These are phyloP conservation scores for Cladophialophora psammophila DNA, from an alignment of 2,329 filamentous ascomycete species.

Conservation along the genomic window DNA sequence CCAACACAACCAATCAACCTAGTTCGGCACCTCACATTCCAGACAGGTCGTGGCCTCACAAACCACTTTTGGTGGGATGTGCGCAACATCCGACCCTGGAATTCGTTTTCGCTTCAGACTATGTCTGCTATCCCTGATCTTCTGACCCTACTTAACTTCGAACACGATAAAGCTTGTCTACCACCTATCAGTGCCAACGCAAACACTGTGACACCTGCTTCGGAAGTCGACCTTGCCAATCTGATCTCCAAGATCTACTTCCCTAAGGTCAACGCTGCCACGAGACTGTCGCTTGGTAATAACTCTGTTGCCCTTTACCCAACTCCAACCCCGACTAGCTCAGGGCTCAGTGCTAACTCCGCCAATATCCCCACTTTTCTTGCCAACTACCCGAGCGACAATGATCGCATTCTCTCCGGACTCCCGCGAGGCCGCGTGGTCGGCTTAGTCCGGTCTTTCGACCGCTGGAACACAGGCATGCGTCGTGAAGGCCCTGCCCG, in stretches of 20 bases:
- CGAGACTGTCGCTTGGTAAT: conserved; percentile 75
- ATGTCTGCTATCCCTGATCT: conserved; percentile 78
- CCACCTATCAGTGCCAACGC: conserved; percentile 53
- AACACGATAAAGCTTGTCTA: conserved; percentile 68
- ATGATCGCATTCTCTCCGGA: conserved; percentile 56
- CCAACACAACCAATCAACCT: conserved; percentile 83
- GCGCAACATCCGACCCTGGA: conserved; percentile 84
- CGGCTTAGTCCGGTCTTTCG: conserved; percentile 88
- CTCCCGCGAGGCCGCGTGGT: conserved; percentile 70
- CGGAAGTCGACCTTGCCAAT: conserved; percentile 75
- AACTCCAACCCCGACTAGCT: conserved; percentile 46
- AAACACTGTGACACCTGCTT: conserved; percentile 74
- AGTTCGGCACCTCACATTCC: conserved; percentile 77
- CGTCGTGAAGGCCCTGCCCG: conserved; percentile 83
- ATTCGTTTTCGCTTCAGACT: conserved; percentile 74
- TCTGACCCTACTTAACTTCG: conserved; percentile 73
- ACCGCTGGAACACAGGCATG: conserved; percentile 96
- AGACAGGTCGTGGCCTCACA: conserved; percentile 69
- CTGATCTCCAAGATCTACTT: conserved; percentile 81
- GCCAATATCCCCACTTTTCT: conserved; percentile 60
- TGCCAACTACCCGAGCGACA: conserved; percentile 62
- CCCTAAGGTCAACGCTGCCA: conserved; percentile 84
- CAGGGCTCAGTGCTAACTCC: conserved; percentile 47
- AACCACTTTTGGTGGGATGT: conserved; percentile 97
- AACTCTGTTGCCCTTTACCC: conserved; percentile 62